These are phyloP conservation scores for Pisolithus marmoratus DNA, from an alignment of 768 basidiomycete genomes.

Conservation along the genomic window DNA sequence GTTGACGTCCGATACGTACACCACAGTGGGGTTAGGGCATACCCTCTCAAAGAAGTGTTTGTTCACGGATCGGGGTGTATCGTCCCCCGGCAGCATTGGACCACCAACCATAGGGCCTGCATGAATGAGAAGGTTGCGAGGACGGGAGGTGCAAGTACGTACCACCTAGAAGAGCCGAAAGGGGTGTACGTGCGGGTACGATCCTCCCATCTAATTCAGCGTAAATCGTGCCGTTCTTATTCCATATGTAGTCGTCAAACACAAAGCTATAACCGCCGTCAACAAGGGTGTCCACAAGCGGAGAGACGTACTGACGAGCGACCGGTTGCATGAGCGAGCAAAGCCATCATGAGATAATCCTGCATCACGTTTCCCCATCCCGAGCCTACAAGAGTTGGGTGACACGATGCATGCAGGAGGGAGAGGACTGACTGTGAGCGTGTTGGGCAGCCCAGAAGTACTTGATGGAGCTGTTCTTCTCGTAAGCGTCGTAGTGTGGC, in stretches of 20 bases:
- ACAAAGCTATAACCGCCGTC: slow-evolving; percentile 27
- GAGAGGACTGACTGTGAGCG: slow-evolving; percentile 28
- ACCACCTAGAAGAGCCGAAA: slow-evolving; percentile 38
- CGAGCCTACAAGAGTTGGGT: slow-evolving; percentile 22
- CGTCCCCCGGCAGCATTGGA: slow-evolving; percentile 27
- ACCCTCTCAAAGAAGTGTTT: slow-evolving; percentile 34
- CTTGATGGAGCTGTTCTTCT: slow-evolving; percentile 27
- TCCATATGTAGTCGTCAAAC: slow-evolving; percentile 41
- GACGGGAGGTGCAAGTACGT: neutral
- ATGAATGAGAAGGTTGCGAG: neutral
- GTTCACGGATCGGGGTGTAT: slow-evolving; percentile 31
- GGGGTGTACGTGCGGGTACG: slow-evolving; percentile 36
- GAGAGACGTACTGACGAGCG: slow-evolving; percentile 26
- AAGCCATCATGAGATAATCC: slow-evolving; percentile 31
- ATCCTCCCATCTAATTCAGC: slow-evolving; percentile 31
- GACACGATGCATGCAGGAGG: neutral
- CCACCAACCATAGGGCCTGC: slow-evolving; percentile 39
- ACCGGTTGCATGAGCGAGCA: slow-evolving; percentile 30
- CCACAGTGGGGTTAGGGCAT: slow-evolving; percentile 32
- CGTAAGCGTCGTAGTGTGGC: slow-evolving; percentile 36
- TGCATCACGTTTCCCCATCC: slow-evolving; percentile 41
- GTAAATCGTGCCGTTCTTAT: slow-evolving; percentile 28
- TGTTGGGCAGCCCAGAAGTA: slow-evolving; percentile 48
- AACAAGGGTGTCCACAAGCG: slow-evolving; percentile 2
- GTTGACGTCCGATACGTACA: slow-evolving; percentile 26